Base-by-base conservation (phyloP, 768 basidiomycete species). In the Sistotremastrum niveocremeum region DNA sequence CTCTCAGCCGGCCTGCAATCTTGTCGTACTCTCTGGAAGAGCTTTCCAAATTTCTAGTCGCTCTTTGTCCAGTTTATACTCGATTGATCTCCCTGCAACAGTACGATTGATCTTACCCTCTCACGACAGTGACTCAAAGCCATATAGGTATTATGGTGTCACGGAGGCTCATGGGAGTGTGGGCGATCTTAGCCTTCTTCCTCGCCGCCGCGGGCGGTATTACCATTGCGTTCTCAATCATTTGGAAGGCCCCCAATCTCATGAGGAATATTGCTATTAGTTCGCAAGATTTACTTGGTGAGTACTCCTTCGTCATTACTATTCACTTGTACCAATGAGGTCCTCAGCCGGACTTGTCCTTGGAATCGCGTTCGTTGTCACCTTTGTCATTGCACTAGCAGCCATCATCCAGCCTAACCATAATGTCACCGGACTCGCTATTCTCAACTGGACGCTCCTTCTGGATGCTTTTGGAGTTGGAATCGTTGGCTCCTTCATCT, bases 361-460 rank as follows among this genome's bases (percentile, higher is more conserved):
- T 47, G 89, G 87, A 10, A 70, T 82, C 38, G 58, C 72, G 33
- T 65, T 90, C 44, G 62, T 83, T 5, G 49, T 74, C 41, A 86
- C 86, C 29, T 84, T 81, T 50, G 64, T 73, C 40, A 57, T 87
- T 48, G 85, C 90, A 34, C 59, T 93, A 37, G 68, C 68, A 12
- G 85, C 84, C 37, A 69, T 89, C 54, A 61, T 81, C 33, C 79
- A 84, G 54, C 72, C 73, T 32, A 81, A 79, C 51, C 77, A 81
- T 57, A 70, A 79, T 52, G 84, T 73, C 39, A 60, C 68, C 34
- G 79, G 83, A 39, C 76, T 94, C 36, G 74, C 82, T 51, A 59
- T 83, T 36, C 75, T 89, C 54, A 90, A 89, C 63, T 87, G 81
- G 67, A 54, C 69, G 30, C 77, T 91, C 44, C 60, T 91, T 34